These are phyloP conservation scores for Mycena venus DNA, from an alignment of 768 basidiomycete species.

Conservation along the genomic window DNA sequence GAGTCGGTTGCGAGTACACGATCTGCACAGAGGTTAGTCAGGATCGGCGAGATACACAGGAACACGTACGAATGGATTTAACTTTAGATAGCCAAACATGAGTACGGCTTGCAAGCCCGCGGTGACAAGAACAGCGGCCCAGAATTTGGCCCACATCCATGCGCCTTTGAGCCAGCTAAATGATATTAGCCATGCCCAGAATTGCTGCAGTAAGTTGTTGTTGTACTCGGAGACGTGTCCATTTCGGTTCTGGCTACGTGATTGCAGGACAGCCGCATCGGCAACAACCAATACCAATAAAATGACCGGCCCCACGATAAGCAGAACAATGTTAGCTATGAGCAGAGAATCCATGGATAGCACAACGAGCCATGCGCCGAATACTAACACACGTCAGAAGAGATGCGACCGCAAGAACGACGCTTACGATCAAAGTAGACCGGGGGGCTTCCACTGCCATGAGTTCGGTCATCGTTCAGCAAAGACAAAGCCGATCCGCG, in stretches of 20 bases:
- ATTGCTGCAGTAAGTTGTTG: conserved; percentile 29
- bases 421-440: conserved; percentile 84
- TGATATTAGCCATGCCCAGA: conserved; percentile 41
- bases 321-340: conserved; percentile 68
- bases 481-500: conserved; percentile 68
- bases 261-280: conserved; percentile 18
- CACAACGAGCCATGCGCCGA: conserved; percentile 66
- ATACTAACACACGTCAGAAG: conserved; percentile 58
- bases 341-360: conserved; percentile 67
- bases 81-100: conserved; percentile 60
- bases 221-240: conserved; percentile 32
- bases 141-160: conserved; percentile 73
- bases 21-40: conserved; percentile 56
- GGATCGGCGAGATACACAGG: background rate
- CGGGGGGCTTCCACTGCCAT: conserved; percentile 46
- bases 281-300: conserved; percentile 58
- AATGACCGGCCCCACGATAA: conserved; percentile 74
- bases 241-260: conserved; percentile 26
- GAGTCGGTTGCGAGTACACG: conserved; percentile 68
- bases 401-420: background rate
- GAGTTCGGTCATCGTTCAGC: conserved; percentile 56
- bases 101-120: conserved; percentile 62
- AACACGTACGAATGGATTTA: conserved; percentile 28
- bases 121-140: conserved; percentile 65
- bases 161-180: conserved; percentile 44